phyloP scores from a whole-genome alignment of 2,329 filamentous ascomycete species.

The Cordyceps tenuipes region DNA sequence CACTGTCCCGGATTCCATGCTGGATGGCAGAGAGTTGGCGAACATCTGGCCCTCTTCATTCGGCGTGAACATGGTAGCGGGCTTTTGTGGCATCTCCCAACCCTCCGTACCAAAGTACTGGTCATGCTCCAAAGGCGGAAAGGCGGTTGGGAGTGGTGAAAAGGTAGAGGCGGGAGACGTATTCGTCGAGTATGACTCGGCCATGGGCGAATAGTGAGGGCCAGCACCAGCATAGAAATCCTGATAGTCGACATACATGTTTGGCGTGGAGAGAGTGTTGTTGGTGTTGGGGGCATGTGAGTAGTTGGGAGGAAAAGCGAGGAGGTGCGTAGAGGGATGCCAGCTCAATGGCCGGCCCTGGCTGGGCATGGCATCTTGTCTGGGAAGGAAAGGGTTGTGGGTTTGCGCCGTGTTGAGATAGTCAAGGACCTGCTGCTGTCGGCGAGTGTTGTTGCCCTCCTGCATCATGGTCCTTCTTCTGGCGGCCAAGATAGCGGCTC shows the following conservation, averaged over 20 bases:
- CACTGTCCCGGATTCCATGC: neutral
- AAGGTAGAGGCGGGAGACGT: slow-evolving; percentile 47
- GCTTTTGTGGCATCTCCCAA: slow-evolving; percentile 28
- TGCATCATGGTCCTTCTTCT: slow-evolving; percentile 51
- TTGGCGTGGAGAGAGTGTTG: slow-evolving; percentile 30
- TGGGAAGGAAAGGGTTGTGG: slow-evolving; percentile 16
- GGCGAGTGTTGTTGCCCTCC: slow-evolving; percentile 36
- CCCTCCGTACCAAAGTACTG: slow-evolving; percentile 32
- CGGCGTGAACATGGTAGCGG: slow-evolving; percentile 20
- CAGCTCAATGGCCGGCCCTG: slow-evolving; percentile 61
- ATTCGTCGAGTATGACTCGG: slow-evolving; percentile 48
- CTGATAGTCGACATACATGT: slow-evolving; percentile 30
- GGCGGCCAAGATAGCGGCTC: slow-evolving; percentile 38
- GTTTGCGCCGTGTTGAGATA: slow-evolving; percentile 22
- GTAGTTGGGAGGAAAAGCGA: slow-evolving; percentile 26
- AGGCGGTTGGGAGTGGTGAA: slow-evolving; percentile 46
- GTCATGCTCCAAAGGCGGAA: slow-evolving; percentile 28
- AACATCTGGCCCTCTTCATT: slow-evolving; percentile 21
- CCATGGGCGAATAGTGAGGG: slow-evolving; percentile 42
- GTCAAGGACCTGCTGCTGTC: slow-evolving; percentile 40
- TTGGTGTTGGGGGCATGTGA: slow-evolving; percentile 24
- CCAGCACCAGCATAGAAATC: slow-evolving; percentile 32
- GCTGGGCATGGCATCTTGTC: slow-evolving; percentile 16
- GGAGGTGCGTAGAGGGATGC: slow-evolving; percentile 54
- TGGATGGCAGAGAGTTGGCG: slow-evolving; percentile 17